These are phyloP conservation scores for Myxozyma melibiosi DNA, from an alignment of 805 yeast species.

Conservation along the genomic window DNA sequence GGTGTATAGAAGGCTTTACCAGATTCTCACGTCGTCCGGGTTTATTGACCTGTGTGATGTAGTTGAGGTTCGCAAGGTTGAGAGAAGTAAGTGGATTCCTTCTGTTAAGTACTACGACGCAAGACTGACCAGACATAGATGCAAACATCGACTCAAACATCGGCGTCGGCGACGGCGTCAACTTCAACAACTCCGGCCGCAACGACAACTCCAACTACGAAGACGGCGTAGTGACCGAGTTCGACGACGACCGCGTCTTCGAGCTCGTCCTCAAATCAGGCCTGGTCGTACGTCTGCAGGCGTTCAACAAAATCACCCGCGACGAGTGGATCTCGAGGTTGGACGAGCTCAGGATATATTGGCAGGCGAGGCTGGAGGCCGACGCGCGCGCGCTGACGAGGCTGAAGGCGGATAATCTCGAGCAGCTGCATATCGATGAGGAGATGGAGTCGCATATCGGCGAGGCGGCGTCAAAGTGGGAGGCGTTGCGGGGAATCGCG, in stretches of 20 bases:
- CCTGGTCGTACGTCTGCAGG: conserved; percentile 53
- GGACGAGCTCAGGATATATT: conserved; percentile 51
- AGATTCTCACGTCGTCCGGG: conserved; percentile 59
- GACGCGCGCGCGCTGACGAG: conserved; percentile 46
- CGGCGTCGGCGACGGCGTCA: conserved; percentile 27
- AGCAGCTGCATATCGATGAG: conserved; percentile 55
- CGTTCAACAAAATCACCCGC: conserved; percentile 53
- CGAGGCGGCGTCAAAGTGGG: conserved; percentile 55
- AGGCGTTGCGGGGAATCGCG: conserved; percentile 54
- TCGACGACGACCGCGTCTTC: conserved; percentile 52
- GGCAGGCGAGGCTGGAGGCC: conserved; percentile 54
- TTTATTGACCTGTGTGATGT: conserved; percentile 55
- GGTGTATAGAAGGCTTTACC: conserved; percentile 60
- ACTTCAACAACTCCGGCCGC: conserved; percentile 25
- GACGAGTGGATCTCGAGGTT: conserved; percentile 70
- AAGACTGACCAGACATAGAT: not conserved
- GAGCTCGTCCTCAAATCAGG: conserved; percentile 55
- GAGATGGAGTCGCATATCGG: conserved; percentile 57
- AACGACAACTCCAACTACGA: conserved; percentile 19
- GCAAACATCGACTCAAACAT: conserved; percentile 21
- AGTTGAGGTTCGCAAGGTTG: conserved; percentile 36
- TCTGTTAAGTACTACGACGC: not conserved
- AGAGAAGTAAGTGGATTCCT: conserved; percentile 18
- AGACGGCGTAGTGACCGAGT: conserved; percentile 23
- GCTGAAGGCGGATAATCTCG: conserved; percentile 51